Evolutionary conservation across 73 alveolate genomes (phyloP).

Genomic region (Paramecium bursaria): DNA sequence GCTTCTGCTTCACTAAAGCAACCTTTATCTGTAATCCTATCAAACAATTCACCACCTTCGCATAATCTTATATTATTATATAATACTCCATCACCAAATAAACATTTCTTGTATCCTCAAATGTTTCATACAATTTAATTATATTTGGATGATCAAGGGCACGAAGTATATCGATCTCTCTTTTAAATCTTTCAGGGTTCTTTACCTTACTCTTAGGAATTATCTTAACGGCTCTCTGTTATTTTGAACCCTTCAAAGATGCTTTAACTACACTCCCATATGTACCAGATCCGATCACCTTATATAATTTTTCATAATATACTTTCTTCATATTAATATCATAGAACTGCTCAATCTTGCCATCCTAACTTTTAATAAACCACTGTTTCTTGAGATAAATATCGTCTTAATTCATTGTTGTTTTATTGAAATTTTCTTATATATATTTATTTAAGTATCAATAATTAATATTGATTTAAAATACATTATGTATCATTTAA

Average conservation of each 20-base stretch:
- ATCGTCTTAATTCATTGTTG: conserved; percentile 13
- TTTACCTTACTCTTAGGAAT: conserved; percentile 77
- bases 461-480: too few relatives aligned
- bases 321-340: conserved; percentile 64
- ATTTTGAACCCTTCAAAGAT: conserved; percentile 77
- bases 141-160: conserved; percentile 82
- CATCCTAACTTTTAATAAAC: conserved; percentile 55
- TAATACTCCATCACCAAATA: conserved; percentile 80
- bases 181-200: conserved; percentile 76
- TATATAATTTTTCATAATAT: neutral
- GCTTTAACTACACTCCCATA: conserved; percentile 92
- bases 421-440: too few relatives aligned
- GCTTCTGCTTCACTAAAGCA: conserved; percentile 78
- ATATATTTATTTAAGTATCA: too few relatives aligned
- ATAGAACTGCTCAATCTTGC: conserved; percentile 66
- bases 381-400: conserved; percentile 49
- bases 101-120: conserved; percentile 79
- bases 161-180: conserved; percentile 72
- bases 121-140: conserved; percentile 79
- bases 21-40: conserved; percentile 70
- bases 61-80: conserved; percentile 66
- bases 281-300: conserved; percentile 89
- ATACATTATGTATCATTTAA: too few relatives aligned
- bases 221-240: conserved; percentile 87
- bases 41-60: conserved; percentile 85